Percentiles rank a stretch among this genome's conserved stretches.
These are phyloP conservation scores for Beauveria medogensis DNA, from an alignment of 2,329 filamentous ascomycete genomes.

Conservation along the genomic window DNA sequence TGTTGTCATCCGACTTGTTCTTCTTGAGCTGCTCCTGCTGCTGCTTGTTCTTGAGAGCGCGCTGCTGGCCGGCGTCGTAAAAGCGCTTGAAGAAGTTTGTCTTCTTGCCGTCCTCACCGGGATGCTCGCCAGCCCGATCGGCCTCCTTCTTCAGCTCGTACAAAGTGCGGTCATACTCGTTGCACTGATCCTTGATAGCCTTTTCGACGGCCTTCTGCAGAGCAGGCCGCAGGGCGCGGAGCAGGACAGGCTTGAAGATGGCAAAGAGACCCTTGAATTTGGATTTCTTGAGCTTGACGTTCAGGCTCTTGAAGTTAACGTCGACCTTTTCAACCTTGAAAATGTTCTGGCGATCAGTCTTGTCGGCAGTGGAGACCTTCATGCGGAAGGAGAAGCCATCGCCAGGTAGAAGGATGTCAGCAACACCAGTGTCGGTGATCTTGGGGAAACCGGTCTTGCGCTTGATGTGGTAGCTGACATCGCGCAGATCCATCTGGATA, in stretches of 20 bases:
- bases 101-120: constrained; percentile 51
- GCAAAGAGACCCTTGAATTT: constrained; percentile 88
- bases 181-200: constrained; percentile 75
- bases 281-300: constrained; percentile 88
- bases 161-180: constrained; percentile 62
- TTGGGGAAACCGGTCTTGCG: constrained; percentile 89
- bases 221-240: constrained; percentile 75
- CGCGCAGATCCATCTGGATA: constrained; percentile 83
- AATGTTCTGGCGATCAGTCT: constrained; percentile 69
- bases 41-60: constrained; percentile 66
- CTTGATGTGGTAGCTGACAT: constrained; percentile 92
- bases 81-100: constrained; percentile 86
- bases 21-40: constrained; percentile 54
- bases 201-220: constrained; percentile 85
- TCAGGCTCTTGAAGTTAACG: constrained; percentile 72
- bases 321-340: constrained; percentile 91
- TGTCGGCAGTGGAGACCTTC: constrained; percentile 73
- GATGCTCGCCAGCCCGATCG: constrained; percentile 58
- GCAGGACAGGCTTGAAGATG: constrained; percentile 77
- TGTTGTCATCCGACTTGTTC: constrained; percentile 24
- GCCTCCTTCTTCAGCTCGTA: constrained; percentile 79
- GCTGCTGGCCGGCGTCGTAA: constrained; percentile 63
- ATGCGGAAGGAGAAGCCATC: constrained; percentile 88
- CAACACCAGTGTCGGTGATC: constrained; percentile 78
- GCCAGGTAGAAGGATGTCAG: constrained; percentile 81